Evolutionary conservation across 192 early-diverging fungal genomes (phyloP), one percentile per base, ranked within the genome.

Genomic region (Coemansia biformis): DNA sequence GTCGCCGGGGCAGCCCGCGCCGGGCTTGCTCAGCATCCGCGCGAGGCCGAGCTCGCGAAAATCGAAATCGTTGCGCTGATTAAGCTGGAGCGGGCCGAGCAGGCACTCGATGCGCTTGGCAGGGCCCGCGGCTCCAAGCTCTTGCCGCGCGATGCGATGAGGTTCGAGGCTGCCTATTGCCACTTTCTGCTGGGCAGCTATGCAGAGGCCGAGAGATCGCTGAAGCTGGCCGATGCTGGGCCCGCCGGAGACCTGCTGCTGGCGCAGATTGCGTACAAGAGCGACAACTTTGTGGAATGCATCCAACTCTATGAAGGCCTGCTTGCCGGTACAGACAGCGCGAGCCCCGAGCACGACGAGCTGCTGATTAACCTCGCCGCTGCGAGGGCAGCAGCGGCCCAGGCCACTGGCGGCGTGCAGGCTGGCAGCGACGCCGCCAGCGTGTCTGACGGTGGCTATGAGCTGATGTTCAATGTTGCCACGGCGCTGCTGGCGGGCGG

Each of bases 191-290:
- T 59, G 31, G 57, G 50, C 8, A 51, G 35, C 14, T 75, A 75
- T 36, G 60, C 39, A 10, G 48, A 55, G 6, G 59, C 71, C 21
- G 35, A 40, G 19, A 30, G 17, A 1, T 23, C 36, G 12, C 52
- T 75, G n/a, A 39, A 39, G 28, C 34, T 53, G 6, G 56, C 30
- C 14, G 46, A 33, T 28, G 26, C 48, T 13, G 51, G 64, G 6
- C 40, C 35, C 5, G 36, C 39, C 4, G 42, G 32, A 4, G 51
- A 54, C 39, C 42, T 47, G 15, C 38, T 75, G 51, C 22, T 46
- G 12, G 71, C 71, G 10, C 71, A 75, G 48, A 59, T 75, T 56
- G 64, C 64, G 19, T 75, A 67, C 65, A 75, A 67, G 30, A 38
- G 51, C 34, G 51, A 52, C 26, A 38, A 58, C 18, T 75, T 59